Evolutionary conservation across 129 eudicot species (phyloP).

Genomic region (Logfia minima): DNA sequence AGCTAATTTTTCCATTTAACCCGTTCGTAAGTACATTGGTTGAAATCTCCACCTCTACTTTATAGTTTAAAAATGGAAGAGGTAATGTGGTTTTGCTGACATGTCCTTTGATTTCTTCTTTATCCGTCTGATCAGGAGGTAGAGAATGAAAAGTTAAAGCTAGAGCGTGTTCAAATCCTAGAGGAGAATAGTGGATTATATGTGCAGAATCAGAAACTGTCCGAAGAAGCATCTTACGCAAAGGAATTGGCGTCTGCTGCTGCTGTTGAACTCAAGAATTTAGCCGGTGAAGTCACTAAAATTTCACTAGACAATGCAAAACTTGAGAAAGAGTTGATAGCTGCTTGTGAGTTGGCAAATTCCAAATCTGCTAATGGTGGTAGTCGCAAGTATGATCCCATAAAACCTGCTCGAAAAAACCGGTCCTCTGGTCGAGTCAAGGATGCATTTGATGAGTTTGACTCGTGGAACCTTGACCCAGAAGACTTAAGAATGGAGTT

Average conservation of each 20-base stretch:
- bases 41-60: not conserved
- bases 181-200: constrained; percentile 91
- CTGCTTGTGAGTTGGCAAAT: constrained; percentile 61
- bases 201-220: constrained; percentile 88
- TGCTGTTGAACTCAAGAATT: constrained; percentile 85
- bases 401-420: constrained; percentile 57
- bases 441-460: constrained; percentile 70
- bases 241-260: constrained; percentile 99
- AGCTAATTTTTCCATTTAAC: not conserved
- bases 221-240: constrained; percentile 99
- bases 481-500: constrained; percentile 80
- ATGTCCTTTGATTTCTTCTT: constrained; percentile 10
- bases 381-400: constrained; percentile 50
- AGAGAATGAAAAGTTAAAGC: constrained; percentile 79
- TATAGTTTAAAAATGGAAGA: not conserved
- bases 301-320: constrained; percentile 79
- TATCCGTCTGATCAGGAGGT: constrained; percentile 56
- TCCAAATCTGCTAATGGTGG: constrained; percentile 54
- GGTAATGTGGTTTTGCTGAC: constrained; percentile 22
- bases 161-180: constrained; percentile 65
- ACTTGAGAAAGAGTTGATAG: constrained; percentile 75
- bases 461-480: constrained; percentile 66
- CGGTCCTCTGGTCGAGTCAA: constrained; percentile 60
- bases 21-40: not conserved
- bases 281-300: constrained; percentile 94